Evolutionary conservation across 2,329 filamentous ascomycete species (phyloP).

Genomic region (Fusarium buharicum): DNA sequence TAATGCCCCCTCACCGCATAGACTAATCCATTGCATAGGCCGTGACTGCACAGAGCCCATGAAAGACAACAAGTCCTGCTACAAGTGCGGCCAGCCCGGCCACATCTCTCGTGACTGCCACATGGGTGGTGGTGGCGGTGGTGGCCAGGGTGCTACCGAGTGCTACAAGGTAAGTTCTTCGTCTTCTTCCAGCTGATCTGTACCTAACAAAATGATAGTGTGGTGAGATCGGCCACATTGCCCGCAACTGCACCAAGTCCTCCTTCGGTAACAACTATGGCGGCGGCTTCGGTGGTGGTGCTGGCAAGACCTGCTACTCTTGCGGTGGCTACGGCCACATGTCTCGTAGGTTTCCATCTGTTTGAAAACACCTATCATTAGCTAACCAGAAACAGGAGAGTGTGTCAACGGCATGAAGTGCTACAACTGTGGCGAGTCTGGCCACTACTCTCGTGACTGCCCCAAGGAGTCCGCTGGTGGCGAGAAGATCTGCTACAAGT

Average conservation of each 20-base stretch:
- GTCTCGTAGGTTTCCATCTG: constrained; percentile 70
- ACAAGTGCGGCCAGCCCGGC: constrained; percentile 82
- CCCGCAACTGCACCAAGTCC: constrained; percentile 83
- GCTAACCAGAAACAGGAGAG: constrained; percentile 66
- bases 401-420: constrained; percentile 99
- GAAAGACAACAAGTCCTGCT: constrained; percentile 85
- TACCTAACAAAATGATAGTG: constrained; percentile 63
- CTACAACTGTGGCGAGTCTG: constrained; percentile 97
- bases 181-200: not conserved
- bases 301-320: constrained; percentile 93
- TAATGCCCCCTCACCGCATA: not conserved
- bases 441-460: constrained; percentile 96
- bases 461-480: constrained; percentile 85
- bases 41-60: constrained; percentile 90
- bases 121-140: constrained; percentile 61
- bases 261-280: constrained; percentile 61
- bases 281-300: constrained; percentile 63
- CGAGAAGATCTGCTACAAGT: constrained; percentile 99
- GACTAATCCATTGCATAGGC: constrained; percentile 59
- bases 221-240: constrained; percentile 95
- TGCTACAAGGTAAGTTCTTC: constrained; percentile 80
- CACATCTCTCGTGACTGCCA: constrained; percentile 93
- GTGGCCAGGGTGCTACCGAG: constrained; percentile 66
- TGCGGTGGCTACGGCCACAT: constrained; percentile 98
- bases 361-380: not conserved